phyloP scores from a whole-genome alignment of 208 protist species.

The Wallacemonas collosoma region DNA sequence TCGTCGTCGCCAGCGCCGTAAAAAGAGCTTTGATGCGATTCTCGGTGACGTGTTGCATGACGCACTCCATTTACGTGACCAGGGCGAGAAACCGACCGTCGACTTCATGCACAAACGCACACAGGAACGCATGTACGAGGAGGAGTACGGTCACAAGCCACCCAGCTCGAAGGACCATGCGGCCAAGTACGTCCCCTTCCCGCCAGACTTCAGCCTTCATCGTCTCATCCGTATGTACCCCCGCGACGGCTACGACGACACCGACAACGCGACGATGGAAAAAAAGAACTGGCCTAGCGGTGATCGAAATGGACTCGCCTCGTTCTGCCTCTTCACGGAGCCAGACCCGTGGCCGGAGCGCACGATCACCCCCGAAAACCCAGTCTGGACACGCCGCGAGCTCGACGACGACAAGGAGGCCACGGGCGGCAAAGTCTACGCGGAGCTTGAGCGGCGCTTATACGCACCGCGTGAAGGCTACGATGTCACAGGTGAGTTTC shows the following conservation, averaged over 20 bases:
- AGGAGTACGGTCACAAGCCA: slow-evolving; percentile 78
- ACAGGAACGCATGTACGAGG: slow-evolving; percentile 86
- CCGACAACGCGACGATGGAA: background rate
- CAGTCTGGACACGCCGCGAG: slow-evolving; percentile 60
- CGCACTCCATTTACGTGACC: slow-evolving; percentile 71
- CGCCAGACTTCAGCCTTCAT: slow-evolving; percentile 65
- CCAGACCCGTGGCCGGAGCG: slow-evolving; percentile 84
- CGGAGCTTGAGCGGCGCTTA: slow-evolving; percentile 51
- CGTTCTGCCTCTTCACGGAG: slow-evolving; percentile 28
- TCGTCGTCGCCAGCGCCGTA: slow-evolving; percentile 56
- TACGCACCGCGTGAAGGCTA: slow-evolving; percentile 62
- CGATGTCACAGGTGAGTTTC: slow-evolving; percentile 65
- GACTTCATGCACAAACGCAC: slow-evolving; percentile 88
- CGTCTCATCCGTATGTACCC: slow-evolving; percentile 56
- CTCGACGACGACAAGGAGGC: slow-evolving; percentile 48
- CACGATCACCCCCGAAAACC: slow-evolving; percentile 71
- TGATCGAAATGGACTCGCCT: slow-evolving; percentile 26
- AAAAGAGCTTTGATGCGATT: slow-evolving; percentile 67
- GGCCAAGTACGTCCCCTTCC: slow-evolving; percentile 75
- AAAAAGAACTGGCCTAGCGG: slow-evolving; percentile 25
- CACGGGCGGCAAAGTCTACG: slow-evolving; percentile 38
- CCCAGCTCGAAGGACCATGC: slow-evolving; percentile 64
- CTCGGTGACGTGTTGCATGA: slow-evolving; percentile 85
- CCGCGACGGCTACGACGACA: background rate
- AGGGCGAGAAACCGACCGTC: slow-evolving; percentile 71